Percentiles rank a stretch among this genome's conserved stretches.
phyloP scores from a whole-genome alignment of 495 filamentous ascomycete species.

The Cudoniella acicularis region DNA sequence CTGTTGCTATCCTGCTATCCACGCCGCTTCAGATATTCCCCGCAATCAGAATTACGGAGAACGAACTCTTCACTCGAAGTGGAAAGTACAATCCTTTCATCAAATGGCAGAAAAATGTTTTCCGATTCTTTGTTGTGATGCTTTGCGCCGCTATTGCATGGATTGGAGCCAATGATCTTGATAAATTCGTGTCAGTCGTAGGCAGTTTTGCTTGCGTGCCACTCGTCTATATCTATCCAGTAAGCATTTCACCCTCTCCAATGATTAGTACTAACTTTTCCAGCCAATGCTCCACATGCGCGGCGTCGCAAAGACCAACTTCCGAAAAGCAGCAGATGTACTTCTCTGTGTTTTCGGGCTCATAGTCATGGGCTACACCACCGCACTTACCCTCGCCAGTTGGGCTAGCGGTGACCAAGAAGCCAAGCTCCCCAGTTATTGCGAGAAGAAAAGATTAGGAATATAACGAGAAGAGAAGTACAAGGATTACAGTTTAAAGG shows the following conservation, averaged over 20 bases:
- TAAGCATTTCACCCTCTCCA: constrained; percentile 33
- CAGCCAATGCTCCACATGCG: constrained; percentile 86
- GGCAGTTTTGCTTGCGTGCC: constrained; percentile 98
- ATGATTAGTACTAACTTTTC: constrained; percentile 3
- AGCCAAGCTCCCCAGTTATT: constrained; percentile 43
- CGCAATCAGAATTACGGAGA: constrained; percentile 77
- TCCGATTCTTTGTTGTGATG: constrained; percentile 87
- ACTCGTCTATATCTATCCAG: constrained; percentile 95
- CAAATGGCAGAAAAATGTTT: constrained; percentile 98
- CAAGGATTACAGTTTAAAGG: neutral
- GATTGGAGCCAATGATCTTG: constrained; percentile 87
- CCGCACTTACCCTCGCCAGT: constrained; percentile 72
- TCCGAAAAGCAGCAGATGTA: constrained; percentile 67
- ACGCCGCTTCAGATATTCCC: constrained; percentile 97
- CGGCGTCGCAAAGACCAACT: constrained; percentile 63
- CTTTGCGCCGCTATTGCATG: constrained; percentile 84
- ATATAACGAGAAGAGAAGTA: neutral
- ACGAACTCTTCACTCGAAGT: constrained; percentile 63
- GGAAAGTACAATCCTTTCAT: constrained; percentile 94
- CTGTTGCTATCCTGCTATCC: constrained; percentile 85
- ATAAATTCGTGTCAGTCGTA: constrained; percentile 94
- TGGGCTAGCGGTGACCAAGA: constrained; percentile 57
- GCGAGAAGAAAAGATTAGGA: constrained; percentile 32
- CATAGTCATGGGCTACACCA: constrained; percentile 87
- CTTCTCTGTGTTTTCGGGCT: constrained; percentile 75